These are phyloP conservation scores for Solanum peruvianum DNA, from an alignment of 257 asterid species.

Conservation along the genomic window DNA sequence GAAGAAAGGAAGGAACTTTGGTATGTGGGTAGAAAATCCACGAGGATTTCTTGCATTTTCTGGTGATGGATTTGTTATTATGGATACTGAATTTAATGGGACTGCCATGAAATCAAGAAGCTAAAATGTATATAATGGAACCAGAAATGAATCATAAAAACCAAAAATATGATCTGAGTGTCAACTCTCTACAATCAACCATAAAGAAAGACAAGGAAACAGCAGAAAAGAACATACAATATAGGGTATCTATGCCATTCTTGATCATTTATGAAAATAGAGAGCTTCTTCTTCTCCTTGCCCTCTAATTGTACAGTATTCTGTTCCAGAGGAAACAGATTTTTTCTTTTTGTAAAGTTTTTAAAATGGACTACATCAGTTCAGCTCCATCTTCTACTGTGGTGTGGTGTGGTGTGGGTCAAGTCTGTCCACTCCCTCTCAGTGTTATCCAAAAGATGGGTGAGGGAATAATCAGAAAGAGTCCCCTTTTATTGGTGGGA, in stretches of 20 bases:
- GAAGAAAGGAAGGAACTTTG: slow-evolving; percentile 32
- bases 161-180: background rate
- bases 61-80: slow-evolving; percentile 37
- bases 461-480: background rate
- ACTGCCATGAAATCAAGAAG: slow-evolving; percentile 35
- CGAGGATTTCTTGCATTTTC: slow-evolving; percentile 19
- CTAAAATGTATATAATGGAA: background rate
- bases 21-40: slow-evolving; percentile 23
- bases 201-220: background rate
- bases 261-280: background rate
- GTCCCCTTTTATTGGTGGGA: background rate
- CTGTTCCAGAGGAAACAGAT: background rate
- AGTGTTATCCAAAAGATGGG: background rate
- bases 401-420: background rate
- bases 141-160: background rate
- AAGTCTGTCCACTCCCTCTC: background rate
- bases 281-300: background rate
- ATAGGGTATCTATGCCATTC: background rate
- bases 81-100: slow-evolving; percentile 46
- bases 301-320: background rate
- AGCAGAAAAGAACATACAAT: background rate
- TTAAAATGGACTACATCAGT: background rate
- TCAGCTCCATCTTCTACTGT: background rate
- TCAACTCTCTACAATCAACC: background rate
- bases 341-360: background rate